Evolutionary conservation across 1,139 yeast genomes (phyloP).

Genomic region (Pichia sp.): DNA sequence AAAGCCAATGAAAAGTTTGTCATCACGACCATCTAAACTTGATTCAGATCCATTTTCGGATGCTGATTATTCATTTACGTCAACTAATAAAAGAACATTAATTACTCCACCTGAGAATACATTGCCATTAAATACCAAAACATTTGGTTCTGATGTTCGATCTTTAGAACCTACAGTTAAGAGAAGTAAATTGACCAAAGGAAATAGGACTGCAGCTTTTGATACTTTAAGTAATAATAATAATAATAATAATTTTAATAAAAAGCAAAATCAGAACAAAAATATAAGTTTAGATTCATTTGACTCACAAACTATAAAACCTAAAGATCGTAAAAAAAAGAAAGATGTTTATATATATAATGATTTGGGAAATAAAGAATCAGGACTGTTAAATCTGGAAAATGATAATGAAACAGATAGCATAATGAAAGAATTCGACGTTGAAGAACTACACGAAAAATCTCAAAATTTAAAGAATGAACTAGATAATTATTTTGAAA

Average conservation of each 20-base stretch:
- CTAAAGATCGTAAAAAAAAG: background rate
- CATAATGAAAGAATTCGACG: slow-evolving; percentile 7
- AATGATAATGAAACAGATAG: slow-evolving; percentile 1
- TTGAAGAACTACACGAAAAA: slow-evolving; percentile 1
- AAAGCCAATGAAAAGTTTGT: background rate
- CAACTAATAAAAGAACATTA: background rate
- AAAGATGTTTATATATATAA: background rate
- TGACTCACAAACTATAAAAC: background rate
- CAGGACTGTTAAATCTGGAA: background rate
- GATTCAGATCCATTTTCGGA: background rate
- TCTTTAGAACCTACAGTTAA: background rate
- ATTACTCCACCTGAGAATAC: slow-evolving; percentile 2
- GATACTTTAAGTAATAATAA: no score
- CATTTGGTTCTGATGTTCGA: background rate
- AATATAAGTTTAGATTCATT: background rate
- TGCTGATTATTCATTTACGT: background rate
- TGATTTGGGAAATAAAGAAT: background rate
- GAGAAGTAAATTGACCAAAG: background rate
- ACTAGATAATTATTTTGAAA: background rate
- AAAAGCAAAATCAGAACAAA: background rate
- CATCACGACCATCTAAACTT: background rate
- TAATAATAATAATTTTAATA: background rate
- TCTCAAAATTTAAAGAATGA: background rate
- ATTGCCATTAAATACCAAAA: background rate
- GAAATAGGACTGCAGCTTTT: background rate